Base-by-base conservation (phyloP, 2,329 filamentous ascomycete genomes). In the Alternaria atra region DNA sequence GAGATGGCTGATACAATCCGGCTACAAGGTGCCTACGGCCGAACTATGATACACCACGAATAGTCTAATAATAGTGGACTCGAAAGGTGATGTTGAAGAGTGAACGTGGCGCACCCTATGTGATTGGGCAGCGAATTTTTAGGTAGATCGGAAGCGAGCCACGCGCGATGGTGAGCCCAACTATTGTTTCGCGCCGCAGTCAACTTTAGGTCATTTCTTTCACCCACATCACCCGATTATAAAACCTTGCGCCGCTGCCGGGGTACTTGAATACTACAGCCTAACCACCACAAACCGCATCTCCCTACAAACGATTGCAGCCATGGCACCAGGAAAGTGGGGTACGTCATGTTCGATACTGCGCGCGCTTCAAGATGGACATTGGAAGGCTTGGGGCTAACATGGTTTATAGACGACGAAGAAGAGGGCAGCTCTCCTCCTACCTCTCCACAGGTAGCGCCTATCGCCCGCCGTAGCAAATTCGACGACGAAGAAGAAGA, bases 401-500 rank as follows among this genome's bases (percentile, higher is more conserved):
- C 67, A 43, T 35, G 10, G 4, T 15, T 35, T 34, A 23, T 51
- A 81, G 82, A 84, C 63, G 83, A 84, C 61, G 83, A 88, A 64
- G 87, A 90, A 64, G 86, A 89, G 70, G 84, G 84, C 68, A 80
- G 79, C 60, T 84, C 82, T 67, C 82, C 83, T 61, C 79, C 84
- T 66, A 80, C 80, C 53, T 77, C 81, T 53, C 83, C 84, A 2
- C 80, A 82, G 23, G 80, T 83, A 52, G 79, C 78, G 25, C 76
- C 83, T 50, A 79, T 83, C 12, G 77, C 79, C 44, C 79, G 82
- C 56, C 83, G 87, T 66, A 81, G 86, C 79, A 93, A 95, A 83
- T 97, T 97, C 76, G 93, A 95, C 71, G 94, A 98, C 71, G 94
- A 98, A 79, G 94, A 97, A 80, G 90, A 85, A 56, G 89, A 94